These are phyloP conservation scores for Cupressus sempervirens DNA, from an alignment of 75 land plant species.

Conservation along the genomic window DNA sequence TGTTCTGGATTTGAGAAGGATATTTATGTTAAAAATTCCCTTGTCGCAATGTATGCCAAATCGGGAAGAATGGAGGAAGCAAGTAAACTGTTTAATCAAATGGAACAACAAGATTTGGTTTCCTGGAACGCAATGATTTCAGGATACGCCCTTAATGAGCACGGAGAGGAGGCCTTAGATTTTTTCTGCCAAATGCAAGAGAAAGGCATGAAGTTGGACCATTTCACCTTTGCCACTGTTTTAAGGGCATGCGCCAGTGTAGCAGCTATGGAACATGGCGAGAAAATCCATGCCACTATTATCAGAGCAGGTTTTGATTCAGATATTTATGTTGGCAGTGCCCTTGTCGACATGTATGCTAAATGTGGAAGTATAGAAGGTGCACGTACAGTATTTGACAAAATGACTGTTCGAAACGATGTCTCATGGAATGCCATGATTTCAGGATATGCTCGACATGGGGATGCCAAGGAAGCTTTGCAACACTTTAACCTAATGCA, in stretches of 20 bases:
- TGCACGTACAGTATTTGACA: slow-evolving; percentile 52
- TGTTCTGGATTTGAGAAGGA: slow-evolving; percentile 5
- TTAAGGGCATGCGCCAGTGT: slow-evolving; percentile 67
- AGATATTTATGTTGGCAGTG: slow-evolving; percentile 30
- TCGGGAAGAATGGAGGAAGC: slow-evolving; percentile 28
- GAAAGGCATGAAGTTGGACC: slow-evolving; percentile 28
- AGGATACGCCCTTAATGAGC: background rate
- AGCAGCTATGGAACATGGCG: slow-evolving; percentile 52
- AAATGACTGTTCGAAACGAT: slow-evolving; percentile 45
- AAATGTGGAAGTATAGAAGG: slow-evolving; percentile 65
- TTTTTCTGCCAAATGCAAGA: slow-evolving; percentile 2
- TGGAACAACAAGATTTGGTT: slow-evolving; percentile 4
- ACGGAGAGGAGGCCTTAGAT: background rate
- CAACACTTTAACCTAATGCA: slow-evolving; percentile 56
- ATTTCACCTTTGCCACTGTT: slow-evolving; percentile 70
- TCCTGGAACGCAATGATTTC: slow-evolving; percentile 1
- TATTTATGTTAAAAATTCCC: slow-evolving; percentile 13
- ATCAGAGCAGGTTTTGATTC: slow-evolving; percentile 37
- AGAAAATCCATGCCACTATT: slow-evolving; percentile 38
- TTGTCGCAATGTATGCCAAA: slow-evolving; percentile 28
- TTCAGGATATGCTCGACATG: slow-evolving; percentile 64
- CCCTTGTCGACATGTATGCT: slow-evolving; percentile 66
- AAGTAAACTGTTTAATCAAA: slow-evolving; percentile 4
- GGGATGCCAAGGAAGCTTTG: slow-evolving; percentile 51
- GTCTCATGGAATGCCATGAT: slow-evolving; percentile 89